phyloP scores from a whole-genome alignment of 139 green algal species.

The Chlorokybus atmophyticus region DNA sequence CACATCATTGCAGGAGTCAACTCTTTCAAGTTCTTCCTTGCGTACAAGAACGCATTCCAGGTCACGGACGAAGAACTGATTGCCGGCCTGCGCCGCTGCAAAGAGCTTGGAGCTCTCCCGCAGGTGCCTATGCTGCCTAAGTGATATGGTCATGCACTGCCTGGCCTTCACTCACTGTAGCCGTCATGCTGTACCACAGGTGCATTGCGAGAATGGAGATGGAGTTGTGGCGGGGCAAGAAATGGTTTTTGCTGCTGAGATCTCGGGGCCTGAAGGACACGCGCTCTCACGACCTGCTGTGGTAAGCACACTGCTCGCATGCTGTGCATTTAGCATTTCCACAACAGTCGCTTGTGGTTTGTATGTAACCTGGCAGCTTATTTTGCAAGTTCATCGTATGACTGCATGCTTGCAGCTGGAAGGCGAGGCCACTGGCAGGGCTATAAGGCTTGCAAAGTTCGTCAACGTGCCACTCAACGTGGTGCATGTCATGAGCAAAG shows the following conservation, averaged over 20 bases:
- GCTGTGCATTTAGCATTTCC: background rate
- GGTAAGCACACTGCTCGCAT: background rate
- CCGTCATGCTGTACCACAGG: conserved; percentile 13
- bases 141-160: conserved; percentile 54
- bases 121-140: conserved; percentile 77
- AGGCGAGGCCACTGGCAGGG: conserved; percentile 71
- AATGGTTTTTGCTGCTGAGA: conserved; percentile 40
- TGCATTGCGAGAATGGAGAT: conserved; percentile 87
- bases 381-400: too few species aligned
- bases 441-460: conserved; percentile 65
- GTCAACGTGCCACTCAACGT: conserved; percentile 82
- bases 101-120: conserved; percentile 69
- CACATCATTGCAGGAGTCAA: conserved; percentile 85
- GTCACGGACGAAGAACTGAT: conserved; percentile 65
- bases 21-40: conserved; percentile 97
- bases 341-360: background rate
- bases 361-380: background rate
- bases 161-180: too few species aligned
- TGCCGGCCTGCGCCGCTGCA: conserved; percentile 58
- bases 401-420: conserved; percentile 47
- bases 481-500: conserved; percentile 88
- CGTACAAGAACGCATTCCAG: conserved; percentile 73
- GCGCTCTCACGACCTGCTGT: conserved; percentile 58
- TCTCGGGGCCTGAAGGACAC: conserved; percentile 79
- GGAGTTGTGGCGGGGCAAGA: conserved; percentile 59